Evolutionary conservation across 177 flowering plant species (phyloP).

Genomic region (Telopea speciosissima): DNA sequence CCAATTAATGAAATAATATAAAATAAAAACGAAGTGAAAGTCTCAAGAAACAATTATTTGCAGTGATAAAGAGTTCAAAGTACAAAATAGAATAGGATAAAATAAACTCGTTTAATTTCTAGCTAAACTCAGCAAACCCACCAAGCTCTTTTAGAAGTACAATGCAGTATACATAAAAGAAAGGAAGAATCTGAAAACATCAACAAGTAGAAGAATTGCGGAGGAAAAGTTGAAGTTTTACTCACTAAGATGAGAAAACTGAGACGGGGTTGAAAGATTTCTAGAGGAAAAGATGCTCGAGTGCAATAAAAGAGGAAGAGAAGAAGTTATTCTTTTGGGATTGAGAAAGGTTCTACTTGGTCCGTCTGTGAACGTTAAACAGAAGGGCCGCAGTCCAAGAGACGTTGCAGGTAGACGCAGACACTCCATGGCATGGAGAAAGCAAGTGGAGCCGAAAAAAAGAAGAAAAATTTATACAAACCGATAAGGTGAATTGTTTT

Average conservation of each 20-base stretch:
- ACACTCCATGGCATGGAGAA: constrained; percentile 2
- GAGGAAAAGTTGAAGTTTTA: neutral
- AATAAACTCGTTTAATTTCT: too few relatives aligned
- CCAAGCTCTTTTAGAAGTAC: too few relatives aligned
- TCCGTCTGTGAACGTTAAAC: neutral
- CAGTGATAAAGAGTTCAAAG: too few relatives aligned
- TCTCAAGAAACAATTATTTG: too few relatives aligned
- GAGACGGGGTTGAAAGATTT: neutral
- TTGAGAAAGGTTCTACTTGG: neutral
- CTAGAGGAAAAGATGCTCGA: constrained; percentile 4
- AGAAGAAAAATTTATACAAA: too few relatives aligned
- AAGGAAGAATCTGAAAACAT: neutral
- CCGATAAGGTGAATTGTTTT: too few relatives aligned
- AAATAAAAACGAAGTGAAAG: too few relatives aligned
- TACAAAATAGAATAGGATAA: too few relatives aligned
- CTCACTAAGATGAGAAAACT: neutral
- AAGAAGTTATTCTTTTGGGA: neutral
- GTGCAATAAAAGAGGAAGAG: neutral
- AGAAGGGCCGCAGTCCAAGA: neutral
- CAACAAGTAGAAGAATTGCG: neutral
- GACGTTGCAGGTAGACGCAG: constrained; percentile 4
- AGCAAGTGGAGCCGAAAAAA: too few relatives aligned
- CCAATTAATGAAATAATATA: too few relatives aligned
- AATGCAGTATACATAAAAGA: too few relatives aligned
- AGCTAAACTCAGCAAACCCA: too few relatives aligned